Percentiles rank a stretch among this genome's conserved stretches.
phyloP scores from a whole-genome alignment of 106 monocot genomes.

The Amphibolis antarctica region DNA sequence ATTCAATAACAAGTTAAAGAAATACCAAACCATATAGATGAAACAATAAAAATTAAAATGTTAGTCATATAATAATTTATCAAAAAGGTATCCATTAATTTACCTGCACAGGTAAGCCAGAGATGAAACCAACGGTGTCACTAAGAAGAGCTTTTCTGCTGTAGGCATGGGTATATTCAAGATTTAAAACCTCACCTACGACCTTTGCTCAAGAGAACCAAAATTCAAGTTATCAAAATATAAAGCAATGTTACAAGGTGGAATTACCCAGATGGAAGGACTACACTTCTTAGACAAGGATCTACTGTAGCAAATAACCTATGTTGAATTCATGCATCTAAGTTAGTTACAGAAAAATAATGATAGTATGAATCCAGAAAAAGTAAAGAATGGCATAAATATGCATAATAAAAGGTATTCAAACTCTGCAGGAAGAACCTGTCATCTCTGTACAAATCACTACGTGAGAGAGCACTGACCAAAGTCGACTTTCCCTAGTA shows the following conservation, averaged over 20 bases:
- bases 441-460: slow-evolving; percentile 76
- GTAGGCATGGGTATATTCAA: background rate
- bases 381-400: background rate
- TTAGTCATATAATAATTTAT: no score
- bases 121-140: slow-evolving; percentile 98
- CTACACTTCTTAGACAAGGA: slow-evolving; percentile 88
- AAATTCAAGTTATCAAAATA: background rate
- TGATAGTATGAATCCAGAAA: background rate
- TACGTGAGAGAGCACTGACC: slow-evolving; percentile 80
- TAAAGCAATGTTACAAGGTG: background rate
- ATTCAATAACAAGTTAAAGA: background rate
- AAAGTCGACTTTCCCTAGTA: slow-evolving; percentile 96
- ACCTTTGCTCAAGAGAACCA: background rate
- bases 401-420: background rate
- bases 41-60: background rate
- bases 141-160: slow-evolving; percentile 88
- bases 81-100: background rate
- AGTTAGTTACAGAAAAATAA: background rate
- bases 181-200: background rate
- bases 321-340: background rate
- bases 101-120: slow-evolving; percentile 95
- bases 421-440: slow-evolving; percentile 29
- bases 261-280: slow-evolving; percentile 93
- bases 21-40: background rate
- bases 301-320: slow-evolving; percentile 99